Evolutionary conservation across 2,329 filamentous ascomycete genomes (phyloP), one percentile per base, ranked within the genome.

Genomic region (Colletotrichum sidae): DNA sequence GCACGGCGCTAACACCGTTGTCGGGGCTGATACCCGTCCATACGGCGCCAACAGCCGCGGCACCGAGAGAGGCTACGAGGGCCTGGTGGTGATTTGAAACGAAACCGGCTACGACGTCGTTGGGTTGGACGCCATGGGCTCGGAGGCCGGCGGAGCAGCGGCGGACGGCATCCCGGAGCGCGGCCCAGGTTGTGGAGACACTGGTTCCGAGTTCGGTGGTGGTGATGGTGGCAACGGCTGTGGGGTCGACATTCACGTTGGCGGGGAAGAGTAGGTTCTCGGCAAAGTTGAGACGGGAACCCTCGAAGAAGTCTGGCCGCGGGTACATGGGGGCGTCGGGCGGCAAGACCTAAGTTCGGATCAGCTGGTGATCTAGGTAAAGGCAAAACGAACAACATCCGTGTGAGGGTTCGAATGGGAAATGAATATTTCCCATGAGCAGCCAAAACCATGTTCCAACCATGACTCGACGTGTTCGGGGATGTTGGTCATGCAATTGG

Each of bases 11-110:
- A 2, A 97, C 92, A 10, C 95, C 95, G 13, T 91, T 97, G 76
- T 98, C 95, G 3, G 95, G 94, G 72, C 92, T 96, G 53, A 97
- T 93, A 7, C 92, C 92, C 1, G 94, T 97, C 95, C 95, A 98
- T 42, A 97, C 87, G 13, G 92, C 94, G 37, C 96, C 96, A 2
- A 97, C 77, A 1, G 92, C 89, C 0, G 93, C 90, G 0, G 93
- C 87, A 1, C 92, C 92, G 38, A 99, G 84, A 90, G 97, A 96
- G 17, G 93, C 93, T 10, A 97, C 89, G 17, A 98, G 81, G 0
- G 94, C 92, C 76, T 97, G 92, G 7, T 88, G 88, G 76, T 97
- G 94, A 73, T 99, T 98, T 25, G 93, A 95, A 12, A 97, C 88
- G 74, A 94, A 97, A 8, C 88, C 88, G 46, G 86, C 87, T n/a